Base-by-base conservation (phyloP, 306 rosid genomes). In the Cotoneaster glaucophyllus region DNA sequence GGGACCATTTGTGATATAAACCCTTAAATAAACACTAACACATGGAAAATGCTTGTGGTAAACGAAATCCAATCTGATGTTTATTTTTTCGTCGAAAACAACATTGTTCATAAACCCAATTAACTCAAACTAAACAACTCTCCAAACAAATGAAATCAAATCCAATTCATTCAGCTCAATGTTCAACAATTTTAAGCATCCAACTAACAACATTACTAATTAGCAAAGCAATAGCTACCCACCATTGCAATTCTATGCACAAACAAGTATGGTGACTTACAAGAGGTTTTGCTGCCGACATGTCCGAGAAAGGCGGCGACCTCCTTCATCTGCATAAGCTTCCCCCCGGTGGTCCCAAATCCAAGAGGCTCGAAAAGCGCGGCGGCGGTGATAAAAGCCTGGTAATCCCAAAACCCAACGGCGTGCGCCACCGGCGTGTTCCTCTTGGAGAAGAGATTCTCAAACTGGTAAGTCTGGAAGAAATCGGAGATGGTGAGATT, bases 221-320 rank as follows among this genome's bases (percentile, higher is more conserved):
- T 13, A 67, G 3, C 11, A 45, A 45, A 4, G 1, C 53, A 24
- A 11, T 3, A 37, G 26, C 3, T 48, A 39, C 19, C 41, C 67
- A 63, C 21, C n/a, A 25, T 22, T 12, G 7, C 67, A 17, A 63
- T 63, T 63, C 41, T 29, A 29, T 15, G 18, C 41, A 28, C 9
- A 63, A 62, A 43, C 10, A 26, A 9, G 8, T 2, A 21, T 6
- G 67, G 19, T 25, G 26, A 79, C 93, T 85, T 82, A 95, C 99
- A 95, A 69, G 99, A 71, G 24, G 99, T 95, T 82, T 89, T 83
- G 85, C 87, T 63, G 75, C 96, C 99, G 22, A 95, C 97, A 19
- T 95, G 99, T 34, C 90, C 97, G 2, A 95, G 86, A 69, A 95
- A 95, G 0, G 99, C 99, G 0, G 97, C 96, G 52, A 95, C 21